Percentiles rank a stretch among this genome's conserved stretches.
phyloP scores from a whole-genome alignment of 331 rosid genomes.

The Erythrophleum ivorense region DNA sequence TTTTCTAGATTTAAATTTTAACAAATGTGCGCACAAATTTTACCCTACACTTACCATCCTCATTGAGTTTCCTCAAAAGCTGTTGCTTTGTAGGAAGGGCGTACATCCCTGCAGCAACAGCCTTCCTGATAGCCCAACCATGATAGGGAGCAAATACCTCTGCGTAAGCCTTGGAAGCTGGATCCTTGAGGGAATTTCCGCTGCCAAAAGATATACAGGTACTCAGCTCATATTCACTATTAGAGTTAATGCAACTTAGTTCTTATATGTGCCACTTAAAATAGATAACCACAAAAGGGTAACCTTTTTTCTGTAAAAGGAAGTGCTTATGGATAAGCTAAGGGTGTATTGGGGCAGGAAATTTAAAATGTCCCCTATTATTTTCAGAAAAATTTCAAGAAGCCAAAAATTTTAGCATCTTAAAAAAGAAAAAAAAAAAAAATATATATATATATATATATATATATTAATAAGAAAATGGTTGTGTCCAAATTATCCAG shows the following conservation, averaged over 20 bases:
- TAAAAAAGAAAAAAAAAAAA: too few species aligned
- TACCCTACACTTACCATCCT: slow-evolving; percentile 70
- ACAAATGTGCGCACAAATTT: slow-evolving; percentile 29
- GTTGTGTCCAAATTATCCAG: not conserved
- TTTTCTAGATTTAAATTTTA: slow-evolving; percentile 27
- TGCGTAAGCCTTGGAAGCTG: slow-evolving; percentile 89
- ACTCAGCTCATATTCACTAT: slow-evolving; percentile 32
- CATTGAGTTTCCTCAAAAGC: slow-evolving; percentile 71
- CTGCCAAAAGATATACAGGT: slow-evolving; percentile 53
- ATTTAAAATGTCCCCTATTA: not conserved
- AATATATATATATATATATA: not conserved
- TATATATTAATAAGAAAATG: not conserved
- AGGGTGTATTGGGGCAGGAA: slow-evolving; percentile 2
- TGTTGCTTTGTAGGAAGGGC: slow-evolving; percentile 83
- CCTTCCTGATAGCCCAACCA: slow-evolving; percentile 89
- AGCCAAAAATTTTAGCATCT: slow-evolving; percentile 1
- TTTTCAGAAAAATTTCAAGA: not conserved
- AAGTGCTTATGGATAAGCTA: slow-evolving; percentile 8
- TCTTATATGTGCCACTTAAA: not conserved
- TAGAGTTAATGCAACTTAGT: not conserved
- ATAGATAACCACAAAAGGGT: not conserved
- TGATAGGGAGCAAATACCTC: slow-evolving; percentile 86
- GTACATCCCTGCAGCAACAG: slow-evolving; percentile 94
- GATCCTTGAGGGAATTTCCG: slow-evolving; percentile 77
- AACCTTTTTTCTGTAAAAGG: not conserved